Conservation (phyloP, 306 rosid genomes). For the Oemleria cerasiformis region DNA sequence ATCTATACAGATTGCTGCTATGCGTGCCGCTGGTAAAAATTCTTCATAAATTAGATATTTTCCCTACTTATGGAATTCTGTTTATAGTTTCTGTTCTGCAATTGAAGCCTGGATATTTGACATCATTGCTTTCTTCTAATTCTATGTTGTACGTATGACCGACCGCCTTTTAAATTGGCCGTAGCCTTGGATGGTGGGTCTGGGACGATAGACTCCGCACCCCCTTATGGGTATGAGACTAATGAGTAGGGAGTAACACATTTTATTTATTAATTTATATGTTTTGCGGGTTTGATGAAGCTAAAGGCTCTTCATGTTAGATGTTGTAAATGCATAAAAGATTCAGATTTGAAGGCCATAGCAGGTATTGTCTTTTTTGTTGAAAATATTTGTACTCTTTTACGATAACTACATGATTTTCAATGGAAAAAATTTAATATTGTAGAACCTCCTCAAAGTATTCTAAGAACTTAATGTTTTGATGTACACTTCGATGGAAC, state of each 20-base stretch:
- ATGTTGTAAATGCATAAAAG: constrained; percentile 57
- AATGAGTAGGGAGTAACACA: background rate
- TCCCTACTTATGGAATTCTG: no score
- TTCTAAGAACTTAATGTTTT: background rate
- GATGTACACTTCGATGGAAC: background rate
- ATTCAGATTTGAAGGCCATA: constrained; percentile 58
- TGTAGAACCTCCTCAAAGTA: background rate
- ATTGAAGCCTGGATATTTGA: no score
- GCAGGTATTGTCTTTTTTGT: constrained; percentile 53
- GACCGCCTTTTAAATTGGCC: no score
- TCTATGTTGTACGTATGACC: no score
- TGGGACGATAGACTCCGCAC: no score
- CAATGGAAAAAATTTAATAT: constrained; percentile 1
- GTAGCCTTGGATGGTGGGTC: no score
- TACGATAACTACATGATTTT: constrained; percentile 3
- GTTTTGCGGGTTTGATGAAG: constrained; percentile 47
- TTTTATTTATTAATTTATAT: constrained; percentile 15
- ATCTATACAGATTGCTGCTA: no score
- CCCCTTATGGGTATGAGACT: background rate
- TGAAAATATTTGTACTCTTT: constrained; percentile 7
- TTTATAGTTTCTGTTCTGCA: no score
- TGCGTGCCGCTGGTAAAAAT: no score
- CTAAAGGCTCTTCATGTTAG: constrained; percentile 56
- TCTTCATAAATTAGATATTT: no score
- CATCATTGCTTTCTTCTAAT: no score